Evolutionary conservation across 2,329 filamentous ascomycete genomes (phyloP).

Genomic region (Colletotrichum spinosum): DNA sequence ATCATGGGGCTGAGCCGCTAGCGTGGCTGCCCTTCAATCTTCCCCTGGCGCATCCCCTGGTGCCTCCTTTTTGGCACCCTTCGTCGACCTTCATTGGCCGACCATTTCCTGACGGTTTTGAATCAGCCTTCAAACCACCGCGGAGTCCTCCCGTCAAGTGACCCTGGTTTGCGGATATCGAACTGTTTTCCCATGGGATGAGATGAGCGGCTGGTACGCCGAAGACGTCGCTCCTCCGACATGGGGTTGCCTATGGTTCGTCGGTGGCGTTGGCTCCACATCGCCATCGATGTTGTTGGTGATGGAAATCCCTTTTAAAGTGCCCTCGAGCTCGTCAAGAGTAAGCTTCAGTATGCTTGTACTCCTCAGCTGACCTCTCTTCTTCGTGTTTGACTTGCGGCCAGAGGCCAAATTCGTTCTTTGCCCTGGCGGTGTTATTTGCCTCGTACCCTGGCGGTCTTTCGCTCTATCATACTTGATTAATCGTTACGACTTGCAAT

Average conservation of each 20-base stretch:
- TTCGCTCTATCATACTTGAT: constrained; percentile 15
- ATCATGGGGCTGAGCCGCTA: constrained; percentile 24
- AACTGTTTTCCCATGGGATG: constrained; percentile 27
- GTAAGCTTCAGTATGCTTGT: constrained; percentile 1
- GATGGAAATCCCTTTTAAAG: constrained; percentile 18
- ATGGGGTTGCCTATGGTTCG: not conserved
- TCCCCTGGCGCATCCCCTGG: not conserved
- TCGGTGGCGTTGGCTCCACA: not conserved
- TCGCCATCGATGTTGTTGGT: constrained; percentile 1
- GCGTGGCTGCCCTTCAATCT: constrained; percentile 7
- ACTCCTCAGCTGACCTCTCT: constrained; percentile 2
- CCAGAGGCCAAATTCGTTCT: constrained; percentile 18
- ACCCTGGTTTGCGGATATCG: constrained; percentile 11
- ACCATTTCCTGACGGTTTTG: constrained; percentile 22
- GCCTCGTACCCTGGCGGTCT: constrained; percentile 21
- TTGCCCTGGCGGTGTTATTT: constrained; percentile 24
- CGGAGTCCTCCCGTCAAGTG: constrained; percentile 18
- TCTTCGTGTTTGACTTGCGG: not conserved
- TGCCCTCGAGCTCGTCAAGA: constrained; percentile 3
- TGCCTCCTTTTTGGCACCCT: not conserved
- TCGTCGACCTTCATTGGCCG: constrained; percentile 1
- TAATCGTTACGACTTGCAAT: too few relatives aligned
- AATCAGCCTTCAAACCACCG: constrained; percentile 25
- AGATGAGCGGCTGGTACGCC: constrained; percentile 2
- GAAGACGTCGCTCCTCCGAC: constrained; percentile 2